Evolutionary conservation across 768 basidiomycete species (phyloP).

Genomic region (Termitomyces sp.): DNA sequence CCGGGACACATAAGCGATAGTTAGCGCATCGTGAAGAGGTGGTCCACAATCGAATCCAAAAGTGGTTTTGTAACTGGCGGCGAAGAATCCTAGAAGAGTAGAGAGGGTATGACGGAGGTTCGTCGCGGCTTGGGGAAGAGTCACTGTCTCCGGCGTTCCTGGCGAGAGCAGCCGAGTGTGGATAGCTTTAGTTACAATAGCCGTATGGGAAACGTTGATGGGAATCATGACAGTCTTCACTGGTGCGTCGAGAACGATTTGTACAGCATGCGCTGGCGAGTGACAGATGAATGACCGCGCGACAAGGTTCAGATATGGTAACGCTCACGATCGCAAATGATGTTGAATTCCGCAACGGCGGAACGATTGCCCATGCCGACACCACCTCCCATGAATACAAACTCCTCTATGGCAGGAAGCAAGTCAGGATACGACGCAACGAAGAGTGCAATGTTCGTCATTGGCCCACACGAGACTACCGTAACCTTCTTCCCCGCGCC

Average conservation of each 20-base stretch:
- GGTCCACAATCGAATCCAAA: conserved; percentile 86
- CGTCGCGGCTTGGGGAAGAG: conserved; percentile 27
- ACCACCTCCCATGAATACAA: conserved; percentile 91
- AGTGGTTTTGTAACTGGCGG: conserved; percentile 60
- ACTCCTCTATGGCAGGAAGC: conserved; percentile 53
- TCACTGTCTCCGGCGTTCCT: conserved; percentile 9
- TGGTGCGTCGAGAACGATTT: conserved; percentile 72
- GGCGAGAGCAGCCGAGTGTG: conserved; percentile 48
- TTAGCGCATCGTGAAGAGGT: conserved; percentile 83
- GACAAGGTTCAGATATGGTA: not conserved
- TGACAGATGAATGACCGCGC: not conserved
- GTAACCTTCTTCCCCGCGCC: conserved; percentile 58
- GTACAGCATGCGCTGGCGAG: conserved; percentile 65
- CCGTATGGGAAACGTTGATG: conserved; percentile 84
- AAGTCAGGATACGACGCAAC: conserved; percentile 48
- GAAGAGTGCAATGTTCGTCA: conserved; percentile 79
- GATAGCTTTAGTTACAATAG: conserved; percentile 57
- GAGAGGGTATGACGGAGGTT: conserved; percentile 69
- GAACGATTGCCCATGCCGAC: conserved; percentile 80
- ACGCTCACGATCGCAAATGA: conserved; percentile 71
- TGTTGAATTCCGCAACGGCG: conserved; percentile 78
- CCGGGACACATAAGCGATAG: conserved; percentile 67
- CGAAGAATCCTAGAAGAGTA: conserved; percentile 71
- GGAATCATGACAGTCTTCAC: conserved; percentile 73
- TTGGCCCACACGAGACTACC: conserved; percentile 73